Base-by-base conservation (phyloP, 352 stramenopile genomes). In the Pythium periplocum region DNA sequence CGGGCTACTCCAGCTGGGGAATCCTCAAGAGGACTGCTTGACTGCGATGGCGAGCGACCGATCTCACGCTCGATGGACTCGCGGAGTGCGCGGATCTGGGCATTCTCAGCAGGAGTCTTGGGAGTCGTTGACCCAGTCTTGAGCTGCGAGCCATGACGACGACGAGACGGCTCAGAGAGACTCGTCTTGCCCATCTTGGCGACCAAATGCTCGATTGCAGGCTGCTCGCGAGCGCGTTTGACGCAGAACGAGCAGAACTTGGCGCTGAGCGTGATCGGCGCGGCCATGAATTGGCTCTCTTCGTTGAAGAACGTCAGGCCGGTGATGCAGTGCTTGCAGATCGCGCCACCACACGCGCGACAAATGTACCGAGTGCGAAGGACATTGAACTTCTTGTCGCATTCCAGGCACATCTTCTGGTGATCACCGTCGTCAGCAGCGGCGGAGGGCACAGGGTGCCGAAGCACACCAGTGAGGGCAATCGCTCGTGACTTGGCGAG, bases 221-320 rank as follows among this genome's bases (percentile, higher is more conserved):
- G 60, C 4, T 52, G 60, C 11, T 59, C 57, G 1, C 54, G 51
- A 6, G 62, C 57, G 31, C 55, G 53, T 32, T 61, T 53, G 35
- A 70, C 45, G 26, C 62, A 70, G 36, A 11, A 38, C 41, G 39
- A 12, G 51, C 62, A 70, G 48, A 70, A 70, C 40, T 45, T 59
- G 30, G 62, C 62, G 31, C 35, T 51, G 4, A 64, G 17, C 12
- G 55, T 49, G 1, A 41, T 40, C 4, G 60, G 49, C 31, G 35
- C 51, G 4, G 53, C 32, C 9, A 45, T 37, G 46, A 47, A 63
- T 3, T 57, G 38, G 3, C 45, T 51, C 40, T 62, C 57, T 17
- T 70, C 62, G 48, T 70, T 70, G 53, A 70, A 66, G n/a, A 70
- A 55, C 36, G 55, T 57, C 37, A 70, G 41, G 12, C 35, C 57